Percentiles rank a stretch among this genome's conserved stretches.
Evolutionary conservation across 1,284 basidiomycete genomes (phyloP).

Genomic region (Apiotrichum gamsii): DNA sequence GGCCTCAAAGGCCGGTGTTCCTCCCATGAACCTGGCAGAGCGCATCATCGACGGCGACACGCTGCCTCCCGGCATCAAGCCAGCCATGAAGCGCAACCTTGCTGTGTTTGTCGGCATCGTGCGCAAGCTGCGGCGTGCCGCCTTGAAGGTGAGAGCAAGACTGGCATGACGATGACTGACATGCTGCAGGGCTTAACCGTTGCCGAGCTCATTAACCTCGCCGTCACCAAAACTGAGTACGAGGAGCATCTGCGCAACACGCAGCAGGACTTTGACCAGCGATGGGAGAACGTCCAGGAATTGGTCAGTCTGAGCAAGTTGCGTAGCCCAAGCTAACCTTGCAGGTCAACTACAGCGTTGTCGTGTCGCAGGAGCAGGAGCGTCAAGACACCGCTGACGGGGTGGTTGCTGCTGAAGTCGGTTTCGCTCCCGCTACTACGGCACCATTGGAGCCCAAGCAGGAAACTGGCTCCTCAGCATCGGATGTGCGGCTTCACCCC

Average conservation of each 20-base stretch:
- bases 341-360: slow-evolving; percentile 45
- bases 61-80: slow-evolving; percentile 58
- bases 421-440: slow-evolving; percentile 28
- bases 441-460: slow-evolving; percentile 19
- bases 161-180: too few relatives aligned
- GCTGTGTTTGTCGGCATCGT: slow-evolving; percentile 58
- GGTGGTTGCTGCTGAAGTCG: slow-evolving; percentile 10
- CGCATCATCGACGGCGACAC: slow-evolving; percentile 55
- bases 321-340: slow-evolving; percentile 5
- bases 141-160: slow-evolving; percentile 54
- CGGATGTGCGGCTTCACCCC: slow-evolving; percentile 21
- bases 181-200: slow-evolving; percentile 56
- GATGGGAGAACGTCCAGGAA: slow-evolving; percentile 84
- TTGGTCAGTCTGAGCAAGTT: slow-evolving; percentile 52
- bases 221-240: slow-evolving; percentile 61
- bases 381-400: slow-evolving; percentile 17
- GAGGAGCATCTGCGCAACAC: slow-evolving; percentile 64
- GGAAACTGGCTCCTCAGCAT: slow-evolving; percentile 4
- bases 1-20: slow-evolving; percentile 54
- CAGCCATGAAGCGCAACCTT: slow-evolving; percentile 60
- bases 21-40: slow-evolving; percentile 60
- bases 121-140: slow-evolving; percentile 54
- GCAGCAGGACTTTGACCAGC: slow-evolving; percentile 64
- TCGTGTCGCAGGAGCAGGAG: slow-evolving; percentile 36
- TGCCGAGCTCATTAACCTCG: slow-evolving; percentile 58